Conservation (phyloP, 352 stramenopile genomes). For the Globisporangium iwayamae region DNA sequence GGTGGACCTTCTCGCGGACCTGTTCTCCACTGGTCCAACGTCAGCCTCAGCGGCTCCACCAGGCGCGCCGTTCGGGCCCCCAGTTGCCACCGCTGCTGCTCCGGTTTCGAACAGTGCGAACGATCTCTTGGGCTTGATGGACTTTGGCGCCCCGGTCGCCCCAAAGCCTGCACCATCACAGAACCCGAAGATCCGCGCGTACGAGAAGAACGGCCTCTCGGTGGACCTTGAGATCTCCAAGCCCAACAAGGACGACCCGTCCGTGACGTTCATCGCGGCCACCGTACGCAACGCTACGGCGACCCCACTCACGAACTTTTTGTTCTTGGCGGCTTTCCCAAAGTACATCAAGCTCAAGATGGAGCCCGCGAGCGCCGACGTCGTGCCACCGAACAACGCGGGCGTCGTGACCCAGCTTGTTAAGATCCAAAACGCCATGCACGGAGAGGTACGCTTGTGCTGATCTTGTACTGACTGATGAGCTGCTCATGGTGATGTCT, state of each 20-base stretch:
- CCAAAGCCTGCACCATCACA: conserved; percentile 22
- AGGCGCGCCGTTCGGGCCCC: conserved; percentile 20
- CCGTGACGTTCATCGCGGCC: conserved; percentile 90
- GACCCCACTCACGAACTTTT: conserved; percentile 88
- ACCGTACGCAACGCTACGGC: conserved; percentile 91
- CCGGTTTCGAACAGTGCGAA: conserved; percentile 19
- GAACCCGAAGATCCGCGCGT: conserved; percentile 83
- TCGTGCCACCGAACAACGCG: conserved; percentile 79
- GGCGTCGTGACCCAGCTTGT: conserved; percentile 92
- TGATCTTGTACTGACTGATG: background rate
- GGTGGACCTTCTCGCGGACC: conserved; percentile 94
- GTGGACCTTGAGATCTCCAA: conserved; percentile 92
- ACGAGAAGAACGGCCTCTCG: conserved; percentile 95
- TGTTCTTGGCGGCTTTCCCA: conserved; percentile 94
- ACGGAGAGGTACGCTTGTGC: conserved; percentile 74
- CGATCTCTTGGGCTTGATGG: conserved; percentile 72
- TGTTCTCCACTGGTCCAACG: conserved; percentile 79
- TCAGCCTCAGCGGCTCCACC: conserved; percentile 19
- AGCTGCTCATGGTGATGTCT: background rate
- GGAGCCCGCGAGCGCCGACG: conserved; percentile 93
- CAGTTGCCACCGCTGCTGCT: conserved; percentile 14
- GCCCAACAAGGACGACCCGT: conserved; percentile 89
- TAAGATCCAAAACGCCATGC: conserved; percentile 94
- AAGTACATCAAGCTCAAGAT: conserved; percentile 98
- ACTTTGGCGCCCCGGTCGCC: conserved; percentile 49